phyloP scores from a whole-genome alignment of 805 yeast species.

The Pichia exigua region DNA sequence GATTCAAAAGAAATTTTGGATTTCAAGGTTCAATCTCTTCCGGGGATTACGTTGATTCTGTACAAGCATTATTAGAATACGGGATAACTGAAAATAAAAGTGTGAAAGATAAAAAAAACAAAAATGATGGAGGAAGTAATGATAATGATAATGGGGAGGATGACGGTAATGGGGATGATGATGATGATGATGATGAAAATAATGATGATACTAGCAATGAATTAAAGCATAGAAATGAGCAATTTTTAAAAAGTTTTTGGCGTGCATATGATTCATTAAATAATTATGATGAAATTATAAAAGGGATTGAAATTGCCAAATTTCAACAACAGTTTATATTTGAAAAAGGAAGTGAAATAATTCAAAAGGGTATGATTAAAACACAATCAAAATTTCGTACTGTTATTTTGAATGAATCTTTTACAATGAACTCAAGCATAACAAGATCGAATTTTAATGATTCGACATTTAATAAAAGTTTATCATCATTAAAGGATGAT shows the following conservation, averaged over 20 bases:
- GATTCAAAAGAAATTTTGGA: slow-evolving; percentile 82
- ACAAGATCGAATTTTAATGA: slow-evolving; percentile 12
- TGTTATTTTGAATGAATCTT: slow-evolving; percentile 77
- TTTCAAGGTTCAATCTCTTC: slow-evolving; percentile 83
- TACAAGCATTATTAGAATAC: slow-evolving; percentile 75
- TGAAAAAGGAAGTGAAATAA: slow-evolving; percentile 79
- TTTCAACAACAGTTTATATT: slow-evolving; percentile 75
- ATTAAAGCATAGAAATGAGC: slow-evolving; percentile 20
- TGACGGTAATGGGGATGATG: neutral
- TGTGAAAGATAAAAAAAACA: slow-evolving; percentile 12
- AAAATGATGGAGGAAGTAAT: slow-evolving; percentile 7
- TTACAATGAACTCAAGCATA: slow-evolving; percentile 18
- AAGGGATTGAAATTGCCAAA: slow-evolving; percentile 83
- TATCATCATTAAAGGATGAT: slow-evolving; percentile 15
- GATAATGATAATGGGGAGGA: neutral
- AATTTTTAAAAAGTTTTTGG: slow-evolving; percentile 41
- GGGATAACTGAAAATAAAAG: slow-evolving; percentile 30
- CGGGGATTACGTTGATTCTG: slow-evolving; percentile 84
- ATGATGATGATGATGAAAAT: slow-evolving; percentile 21
- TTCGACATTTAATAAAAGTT: slow-evolving; percentile 9
- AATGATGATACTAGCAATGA: slow-evolving; percentile 9
- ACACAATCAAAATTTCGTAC: slow-evolving; percentile 74
- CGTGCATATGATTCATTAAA: slow-evolving; percentile 49
- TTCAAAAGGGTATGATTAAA: slow-evolving; percentile 75
- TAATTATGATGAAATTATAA: slow-evolving; percentile 43